Evolutionary conservation across 2,329 filamentous ascomycete genomes (phyloP), one percentile per base, ranked within the genome.

Genomic region (Pseudogymnoascus sp.): DNA sequence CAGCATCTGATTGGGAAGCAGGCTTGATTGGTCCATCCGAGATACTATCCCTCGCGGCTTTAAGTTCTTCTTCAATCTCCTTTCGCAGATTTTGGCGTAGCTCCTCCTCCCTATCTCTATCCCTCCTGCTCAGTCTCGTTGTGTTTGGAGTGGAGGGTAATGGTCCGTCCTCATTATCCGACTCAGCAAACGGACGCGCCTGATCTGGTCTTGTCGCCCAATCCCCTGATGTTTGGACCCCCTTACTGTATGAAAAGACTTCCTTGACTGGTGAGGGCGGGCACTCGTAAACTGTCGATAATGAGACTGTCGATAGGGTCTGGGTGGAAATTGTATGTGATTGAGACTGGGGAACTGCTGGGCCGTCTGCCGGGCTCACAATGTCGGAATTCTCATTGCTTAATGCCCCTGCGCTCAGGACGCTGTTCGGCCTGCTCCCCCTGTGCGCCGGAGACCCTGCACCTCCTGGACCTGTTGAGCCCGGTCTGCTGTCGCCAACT

Each of bases 171-270:
- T 81, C 79, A 30, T 92, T 87, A 14, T 86, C 86, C 22, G 83
- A 81, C 30, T 83, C 83, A 2, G 35, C 30, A 57, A 80, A 78
- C 3, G 79, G 80, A 58, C 81, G 79, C 1, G 81, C 76, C 33
- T 80, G 78, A 35, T 80, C 77, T 28, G 81, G 77, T 61, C 79
- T 77, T 4, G 79, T 78, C 16, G 80, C 78, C 85, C 89, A 89
- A 65, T 87, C 85, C 69, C 91, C 88, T 20, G 88, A 85, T 14
- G 94, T 97, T 75, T 99, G 95, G 20, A 97, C 92, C 61, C 87
- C 92, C 77, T 97, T 97, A 80, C 90, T 97, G 79, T 99, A 99
- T 60, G 92, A 96, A 71, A 96, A 92, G 63, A 96, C 81, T 74
- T 99, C 94, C 66, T 88, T 85, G 61, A 87, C 84, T 35, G 88